phyloP scores from a whole-genome alignment of 495 filamentous ascomycete genomes.

The Penicillium salamii region DNA sequence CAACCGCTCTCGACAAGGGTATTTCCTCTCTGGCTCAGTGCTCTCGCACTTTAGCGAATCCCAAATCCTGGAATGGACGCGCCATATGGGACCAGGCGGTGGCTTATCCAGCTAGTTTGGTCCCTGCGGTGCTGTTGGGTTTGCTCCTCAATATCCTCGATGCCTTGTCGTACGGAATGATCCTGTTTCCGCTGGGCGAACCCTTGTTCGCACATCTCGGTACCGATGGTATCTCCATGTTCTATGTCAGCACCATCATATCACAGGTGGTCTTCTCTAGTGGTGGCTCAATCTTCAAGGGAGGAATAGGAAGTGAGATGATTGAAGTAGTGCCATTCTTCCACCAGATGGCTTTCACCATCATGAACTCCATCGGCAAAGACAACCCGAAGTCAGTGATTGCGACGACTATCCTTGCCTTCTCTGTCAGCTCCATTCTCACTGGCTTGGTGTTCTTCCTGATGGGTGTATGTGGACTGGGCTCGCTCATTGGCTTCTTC shows the following conservation, averaged over 20 bases:
- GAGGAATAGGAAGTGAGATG: slow-evolving; percentile 95
- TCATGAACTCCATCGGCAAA: slow-evolving; percentile 72
- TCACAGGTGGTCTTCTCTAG: slow-evolving; percentile 89
- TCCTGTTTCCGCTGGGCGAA: slow-evolving; percentile 86
- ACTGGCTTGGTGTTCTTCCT: slow-evolving; percentile 89
- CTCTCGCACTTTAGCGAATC: slow-evolving; percentile 40
- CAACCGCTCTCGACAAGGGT: slow-evolving; percentile 16
- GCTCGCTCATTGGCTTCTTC: slow-evolving; percentile 92
- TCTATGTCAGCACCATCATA: slow-evolving; percentile 95
- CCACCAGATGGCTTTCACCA: slow-evolving; percentile 92
- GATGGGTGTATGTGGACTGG: slow-evolving; percentile 81
- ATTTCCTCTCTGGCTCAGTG: slow-evolving; percentile 24
- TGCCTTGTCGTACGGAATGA: slow-evolving; percentile 95
- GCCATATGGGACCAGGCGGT: slow-evolving; percentile 62
- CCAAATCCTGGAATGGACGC: slow-evolving; percentile 69
- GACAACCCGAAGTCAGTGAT: slow-evolving; percentile 81
- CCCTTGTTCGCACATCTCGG: slow-evolving; percentile 79
- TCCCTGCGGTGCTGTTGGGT: slow-evolving; percentile 86
- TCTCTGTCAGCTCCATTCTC: slow-evolving; percentile 84
- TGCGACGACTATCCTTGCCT: slow-evolving; percentile 88
- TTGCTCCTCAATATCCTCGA: slow-evolving; percentile 90
- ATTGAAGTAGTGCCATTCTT: slow-evolving; percentile 98
- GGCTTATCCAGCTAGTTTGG: slow-evolving; percentile 60
- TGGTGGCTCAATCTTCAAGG: slow-evolving; percentile 81
- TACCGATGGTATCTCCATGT: slow-evolving; percentile 94